These are phyloP conservation scores for Dendrobium catenatum DNA, from an alignment of 106 monocot genomes.

Conservation along the genomic window DNA sequence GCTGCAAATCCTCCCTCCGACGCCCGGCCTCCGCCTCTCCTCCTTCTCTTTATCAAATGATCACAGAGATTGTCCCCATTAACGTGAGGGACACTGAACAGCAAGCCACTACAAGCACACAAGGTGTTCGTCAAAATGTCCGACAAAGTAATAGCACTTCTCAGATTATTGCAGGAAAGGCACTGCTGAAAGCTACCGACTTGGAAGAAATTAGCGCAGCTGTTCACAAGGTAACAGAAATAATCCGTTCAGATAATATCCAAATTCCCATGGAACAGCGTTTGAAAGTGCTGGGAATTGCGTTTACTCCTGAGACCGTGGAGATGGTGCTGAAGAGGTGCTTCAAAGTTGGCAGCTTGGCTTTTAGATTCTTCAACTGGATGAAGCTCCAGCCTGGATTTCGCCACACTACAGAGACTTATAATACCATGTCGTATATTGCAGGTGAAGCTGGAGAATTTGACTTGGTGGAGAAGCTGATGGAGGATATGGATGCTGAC, in stretches of 20 bases:
- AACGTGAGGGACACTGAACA: not conserved
- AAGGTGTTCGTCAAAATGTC: slow-evolving; percentile 41
- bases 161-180: not conserved
- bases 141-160: slow-evolving; percentile 8
- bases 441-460: slow-evolving; percentile 59
- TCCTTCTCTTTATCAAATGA: slow-evolving; percentile 22
- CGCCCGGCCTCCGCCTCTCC: not conserved
- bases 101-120: not conserved
- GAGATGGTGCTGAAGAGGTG: slow-evolving; percentile 75
- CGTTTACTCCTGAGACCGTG: slow-evolving; percentile 40
- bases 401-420: slow-evolving; percentile 45
- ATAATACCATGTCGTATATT: slow-evolving; percentile 75
- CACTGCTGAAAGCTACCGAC: not conserved
- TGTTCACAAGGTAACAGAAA: slow-evolving; percentile 50
- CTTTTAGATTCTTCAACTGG: slow-evolving; percentile 69
- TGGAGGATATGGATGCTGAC: slow-evolving; percentile 51
- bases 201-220: slow-evolving; percentile 41
- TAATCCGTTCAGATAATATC: slow-evolving; percentile 27
- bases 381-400: slow-evolving; percentile 38
- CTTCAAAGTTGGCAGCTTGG: slow-evolving; percentile 58
- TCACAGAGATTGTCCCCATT: slow-evolving; percentile 11
- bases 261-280: slow-evolving; percentile 28
- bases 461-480: slow-evolving; percentile 51
- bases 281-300: slow-evolving; percentile 29
- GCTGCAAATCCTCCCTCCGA: not conserved